Base-by-base conservation (phyloP, 1,139 yeast genomes). In the Pichia sp. region DNA sequence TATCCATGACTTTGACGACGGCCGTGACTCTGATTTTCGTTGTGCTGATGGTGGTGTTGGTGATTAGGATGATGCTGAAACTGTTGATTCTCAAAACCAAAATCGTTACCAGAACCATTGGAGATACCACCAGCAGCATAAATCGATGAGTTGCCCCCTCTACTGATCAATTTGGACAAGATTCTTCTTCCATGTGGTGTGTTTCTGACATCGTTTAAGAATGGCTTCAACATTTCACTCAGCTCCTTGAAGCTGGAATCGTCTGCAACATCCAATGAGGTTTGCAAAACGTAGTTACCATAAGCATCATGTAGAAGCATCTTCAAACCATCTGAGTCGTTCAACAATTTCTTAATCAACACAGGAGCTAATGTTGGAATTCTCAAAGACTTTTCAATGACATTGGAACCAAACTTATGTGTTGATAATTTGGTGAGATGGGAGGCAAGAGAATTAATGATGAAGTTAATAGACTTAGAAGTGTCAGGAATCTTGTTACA, bases 171-270 rank as follows among this genome's bases (percentile, higher is more conserved):
- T 32, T 56, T 54, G 11, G 58, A 54, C 28, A 55, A 40, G 19
- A 91, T 87, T 55, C 96, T 74, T 56, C 95, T 74, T 16, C 97
- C 97, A 58, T 88, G 95, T 5, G 97, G 96, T 17, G 96, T 86
- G 50, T 84, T 82, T 58, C 86, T 77, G 39, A 85, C 83, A 44
- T 66, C 64, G 44, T 66, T 75, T 46, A 82, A 63, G 44, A 75
- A 68, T 12, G 91, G 91, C 48, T 69, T 73, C 47, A 82, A 68
- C 22, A 73, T 61, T 21, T 62, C 67, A 23, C 80, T 71, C 40
- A 82, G 63, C 39, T 76, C 49, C 29, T 45, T 52, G 37, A 53
- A 55, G 28, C 57, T 52, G 29, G 46, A 54, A 32, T 67, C 66
- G 42, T 70, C 76, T 11, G 95, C 87, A 41, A 81, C 85, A 52